Evolutionary conservation across 805 yeast species (phyloP).

Genomic region (Cyberlindnera mrakii): DNA sequence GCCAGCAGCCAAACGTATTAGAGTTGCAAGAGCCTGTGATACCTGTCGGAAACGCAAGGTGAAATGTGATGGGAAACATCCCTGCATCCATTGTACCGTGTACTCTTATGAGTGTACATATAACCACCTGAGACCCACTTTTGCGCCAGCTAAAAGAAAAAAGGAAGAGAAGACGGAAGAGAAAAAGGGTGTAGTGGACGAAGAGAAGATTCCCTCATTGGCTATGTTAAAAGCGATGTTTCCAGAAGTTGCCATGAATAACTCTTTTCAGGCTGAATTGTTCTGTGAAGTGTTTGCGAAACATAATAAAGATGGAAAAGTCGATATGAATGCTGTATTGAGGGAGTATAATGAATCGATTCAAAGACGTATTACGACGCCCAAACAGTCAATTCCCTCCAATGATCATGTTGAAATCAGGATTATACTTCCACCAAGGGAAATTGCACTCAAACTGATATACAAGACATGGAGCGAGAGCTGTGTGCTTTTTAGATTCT

Average conservation of each 20-base stretch:
- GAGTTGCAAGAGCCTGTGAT: conserved; percentile 72
- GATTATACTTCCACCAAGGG: conserved; percentile 71
- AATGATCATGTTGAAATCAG: conserved; percentile 35
- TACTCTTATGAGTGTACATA: conserved; percentile 82
- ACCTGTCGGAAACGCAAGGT: conserved; percentile 71
- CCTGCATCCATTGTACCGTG: conserved; percentile 84
- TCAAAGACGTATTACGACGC: neutral
- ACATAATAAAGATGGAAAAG: conserved; percentile 13
- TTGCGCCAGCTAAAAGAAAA: neutral
- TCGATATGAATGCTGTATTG: conserved; percentile 14
- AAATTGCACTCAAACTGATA: conserved; percentile 65
- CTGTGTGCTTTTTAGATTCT: conserved; percentile 76
- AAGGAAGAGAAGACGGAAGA: conserved; percentile 2
- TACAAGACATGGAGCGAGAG: conserved; percentile 82
- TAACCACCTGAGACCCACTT: conserved; percentile 54
- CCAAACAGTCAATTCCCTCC: neutral
- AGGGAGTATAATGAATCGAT: conserved; percentile 8
- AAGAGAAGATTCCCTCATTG: too few species aligned
- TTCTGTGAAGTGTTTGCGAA: conserved; percentile 13
- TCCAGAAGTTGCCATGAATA: conserved; percentile 14
- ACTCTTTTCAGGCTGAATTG: conserved; percentile 13
- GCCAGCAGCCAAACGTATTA: conserved; percentile 37
- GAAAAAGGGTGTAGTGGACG: neutral
- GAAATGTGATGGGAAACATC: conserved; percentile 79
- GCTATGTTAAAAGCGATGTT: conserved; percentile 9